Evolutionary conservation across 495 filamentous ascomycete genomes (phyloP).

Genomic region (Apodospora peruviana): DNA sequence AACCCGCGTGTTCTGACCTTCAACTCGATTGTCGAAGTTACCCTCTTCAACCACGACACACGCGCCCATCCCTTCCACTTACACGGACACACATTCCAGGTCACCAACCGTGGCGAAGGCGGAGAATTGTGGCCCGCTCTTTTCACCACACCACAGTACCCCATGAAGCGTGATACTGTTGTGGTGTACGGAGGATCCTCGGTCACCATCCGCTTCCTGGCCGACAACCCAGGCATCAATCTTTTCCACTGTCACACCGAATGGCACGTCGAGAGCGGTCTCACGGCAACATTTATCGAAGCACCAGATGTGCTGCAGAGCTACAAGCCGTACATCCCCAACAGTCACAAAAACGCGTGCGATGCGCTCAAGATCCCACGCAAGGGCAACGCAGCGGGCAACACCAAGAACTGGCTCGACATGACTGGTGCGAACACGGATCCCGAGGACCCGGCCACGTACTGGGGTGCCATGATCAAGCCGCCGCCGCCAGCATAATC

Average conservation of each 20-base stretch:
- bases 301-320: conserved; percentile 44
- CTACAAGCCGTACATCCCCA: conserved; percentile 46
- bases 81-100: conserved; percentile 67
- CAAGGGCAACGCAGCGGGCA: conserved; percentile 63
- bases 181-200: conserved; percentile 31
- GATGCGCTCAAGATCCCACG: conserved; percentile 32
- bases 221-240: conserved; percentile 47
- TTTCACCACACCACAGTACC: conserved; percentile 32
- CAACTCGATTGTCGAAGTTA: conserved; percentile 58
- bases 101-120: conserved; percentile 37
- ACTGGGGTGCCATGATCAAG: conserved; percentile 2
- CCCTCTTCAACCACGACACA: conserved; percentile 63
- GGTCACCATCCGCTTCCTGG: conserved; percentile 36
- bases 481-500: not conserved
- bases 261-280: conserved; percentile 46
- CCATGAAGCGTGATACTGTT: conserved; percentile 44
- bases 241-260: conserved; percentile 52
- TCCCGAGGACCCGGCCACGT: conserved; percentile 1
- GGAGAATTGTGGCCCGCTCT: conserved; percentile 47
- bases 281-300: conserved; percentile 59
- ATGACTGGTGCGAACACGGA: conserved; percentile 35
- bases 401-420: conserved; percentile 51
- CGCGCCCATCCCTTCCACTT: conserved; percentile 40
- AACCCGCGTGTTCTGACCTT: conserved; percentile 52
- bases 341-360: conserved; percentile 48